Base-by-base conservation (phyloP, 192 early-diverging fungal species). In the Umbelopsis ramanniana region DNA sequence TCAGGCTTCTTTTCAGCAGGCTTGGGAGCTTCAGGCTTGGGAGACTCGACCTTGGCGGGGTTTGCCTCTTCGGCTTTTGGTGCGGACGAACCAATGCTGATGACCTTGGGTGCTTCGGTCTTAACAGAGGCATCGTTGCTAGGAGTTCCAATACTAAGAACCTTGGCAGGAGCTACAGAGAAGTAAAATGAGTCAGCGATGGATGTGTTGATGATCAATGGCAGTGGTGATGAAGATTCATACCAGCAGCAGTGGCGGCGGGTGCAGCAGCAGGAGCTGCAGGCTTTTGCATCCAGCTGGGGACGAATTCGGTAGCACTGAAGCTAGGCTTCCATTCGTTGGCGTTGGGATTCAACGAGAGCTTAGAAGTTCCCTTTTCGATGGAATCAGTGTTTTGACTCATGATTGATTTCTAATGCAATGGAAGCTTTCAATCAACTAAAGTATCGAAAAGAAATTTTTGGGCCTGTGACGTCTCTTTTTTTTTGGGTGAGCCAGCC, bases 241-340 rank as follows among this genome's bases (percentile, higher is more conserved):
- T 69, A 69, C 74, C 66, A 40, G 71, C 33, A 37, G 81, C 52
- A 55, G 23, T 4, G 50, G 70, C 60, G 21, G 48, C 52, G 9
- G 67, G 29, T 43, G 72, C 52, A 24, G 72, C 24, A 43, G 85
- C 66, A 26, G 83, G 80, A 33, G 80, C 74, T 50, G 86, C 72
- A 74, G 76, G 71, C 48, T 72, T 71, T 29, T 67, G 68, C 76
- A 86, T 75, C 85, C 86, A 84, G 47, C 83, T 78, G 33, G 94
- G 94, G 14, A 93, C 91, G 74, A 95, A 95, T 52, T 86, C 86
- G 75, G 81, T 88, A 66, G 92, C 87, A 50, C 81, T 82, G 33
- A 86, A 86, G 72, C 83, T 92, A 53, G 90, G 90, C 68, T 86
- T 88, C 76, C 90, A 94, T 22, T 85, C 82, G 69, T 72, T 78